These are phyloP conservation scores for Blepharisma stoltei DNA, from an alignment of 73 alveolate species.

Conservation along the genomic window DNA sequence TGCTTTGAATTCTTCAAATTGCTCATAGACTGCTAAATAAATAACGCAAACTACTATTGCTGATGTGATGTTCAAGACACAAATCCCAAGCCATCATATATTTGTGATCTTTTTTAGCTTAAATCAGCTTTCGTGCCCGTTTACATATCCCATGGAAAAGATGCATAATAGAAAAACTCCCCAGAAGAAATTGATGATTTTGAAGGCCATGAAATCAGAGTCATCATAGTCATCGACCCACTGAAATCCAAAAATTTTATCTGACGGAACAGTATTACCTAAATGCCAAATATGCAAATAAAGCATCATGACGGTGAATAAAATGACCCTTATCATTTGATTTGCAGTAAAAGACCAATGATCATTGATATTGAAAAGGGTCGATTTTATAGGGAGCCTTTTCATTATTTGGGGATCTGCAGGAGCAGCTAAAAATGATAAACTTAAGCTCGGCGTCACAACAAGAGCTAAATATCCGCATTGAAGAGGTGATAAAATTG, in stretches of 20 bases:
- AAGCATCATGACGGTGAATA: neutral
- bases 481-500: slow-evolving; percentile 5
- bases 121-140: slow-evolving; percentile 15
- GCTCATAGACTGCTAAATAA: slow-evolving; percentile 3
- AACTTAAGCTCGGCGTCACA: neutral
- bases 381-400: slow-evolving; percentile 6
- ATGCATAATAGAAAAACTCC: slow-evolving; percentile 6
- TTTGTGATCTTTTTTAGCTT: neutral
- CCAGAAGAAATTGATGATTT: slow-evolving; percentile 7
- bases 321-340: neutral
- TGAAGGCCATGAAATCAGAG: neutral
- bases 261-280: neutral
- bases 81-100: neutral
- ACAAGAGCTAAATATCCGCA: neutral
- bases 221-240: neutral
- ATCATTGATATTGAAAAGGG: neutral
- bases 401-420: slow-evolving; percentile 9
- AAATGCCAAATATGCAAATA: slow-evolving; percentile 10
- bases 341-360: neutral
- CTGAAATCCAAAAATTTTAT: too few relatives aligned
- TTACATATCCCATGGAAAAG: neutral
- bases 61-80: neutral
- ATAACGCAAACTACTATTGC: neutral
- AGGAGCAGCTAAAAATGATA: slow-evolving; percentile 7
- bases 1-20: neutral